Evolutionary conservation across 805 yeast species (phyloP).

Genomic region (Candida patagonica): DNA sequence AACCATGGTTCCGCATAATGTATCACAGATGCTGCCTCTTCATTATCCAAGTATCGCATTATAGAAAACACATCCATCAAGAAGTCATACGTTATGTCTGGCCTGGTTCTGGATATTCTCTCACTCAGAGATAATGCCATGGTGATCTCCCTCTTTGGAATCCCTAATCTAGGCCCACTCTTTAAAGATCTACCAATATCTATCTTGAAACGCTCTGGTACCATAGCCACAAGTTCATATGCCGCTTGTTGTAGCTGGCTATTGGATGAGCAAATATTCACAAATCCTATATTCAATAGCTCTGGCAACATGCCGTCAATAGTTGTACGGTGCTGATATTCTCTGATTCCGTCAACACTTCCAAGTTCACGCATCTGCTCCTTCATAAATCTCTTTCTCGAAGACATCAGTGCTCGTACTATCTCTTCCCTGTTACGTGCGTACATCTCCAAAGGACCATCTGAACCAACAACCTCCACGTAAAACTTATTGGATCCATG

Average conservation of each 20-base stretch:
- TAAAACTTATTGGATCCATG: slow-evolving; percentile 28
- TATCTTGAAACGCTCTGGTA: slow-evolving; percentile 50
- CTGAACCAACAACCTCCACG: slow-evolving; percentile 21
- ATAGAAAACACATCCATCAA: slow-evolving; percentile 42
- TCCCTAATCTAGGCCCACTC: slow-evolving; percentile 49
- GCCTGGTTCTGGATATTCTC: slow-evolving; percentile 46
- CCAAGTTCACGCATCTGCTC: neutral
- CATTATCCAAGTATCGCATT: slow-evolving; percentile 21
- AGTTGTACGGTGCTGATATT: too few relatives aligned
- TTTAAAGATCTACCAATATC: slow-evolving; percentile 49
- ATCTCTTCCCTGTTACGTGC: slow-evolving; percentile 15
- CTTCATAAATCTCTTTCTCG: slow-evolving; percentile 9
- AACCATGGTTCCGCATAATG: slow-evolving; percentile 67
- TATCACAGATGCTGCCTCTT: slow-evolving; percentile 32
- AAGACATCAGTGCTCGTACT: slow-evolving; percentile 16
- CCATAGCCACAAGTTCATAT: slow-evolving; percentile 50
- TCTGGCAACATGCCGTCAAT: slow-evolving; percentile 44
- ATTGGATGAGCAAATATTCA: slow-evolving; percentile 55
- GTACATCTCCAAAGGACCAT: slow-evolving; percentile 6
- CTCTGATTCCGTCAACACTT: neutral
- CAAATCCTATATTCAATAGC: slow-evolving; percentile 52
- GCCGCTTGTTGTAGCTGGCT: slow-evolving; percentile 55
- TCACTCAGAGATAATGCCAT: slow-evolving; percentile 50
- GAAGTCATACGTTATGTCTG: slow-evolving; percentile 53
- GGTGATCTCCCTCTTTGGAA: slow-evolving; percentile 58